Evolutionary conservation across 352 stramenopile genomes (phyloP), one percentile per base, ranked within the genome.

Genomic region (Phytophthora lateralis): DNA sequence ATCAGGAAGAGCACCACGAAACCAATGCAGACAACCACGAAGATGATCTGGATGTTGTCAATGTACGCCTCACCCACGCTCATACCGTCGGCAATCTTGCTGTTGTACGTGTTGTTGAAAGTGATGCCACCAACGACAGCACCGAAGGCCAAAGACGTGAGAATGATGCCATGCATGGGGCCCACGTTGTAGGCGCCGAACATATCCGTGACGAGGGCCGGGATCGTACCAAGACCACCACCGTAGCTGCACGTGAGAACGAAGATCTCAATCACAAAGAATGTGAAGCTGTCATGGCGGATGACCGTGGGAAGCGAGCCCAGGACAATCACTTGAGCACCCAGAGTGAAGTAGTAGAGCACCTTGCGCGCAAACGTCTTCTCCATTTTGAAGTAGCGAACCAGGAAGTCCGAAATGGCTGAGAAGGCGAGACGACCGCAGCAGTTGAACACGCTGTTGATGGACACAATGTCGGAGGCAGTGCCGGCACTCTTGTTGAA

Each of bases 111-210:
- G 56, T 64, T 58, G 59, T 88, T 93, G 64, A 93, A 93, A n/a
- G 63, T 73, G 47, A 93, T 76, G n/a, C 84, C 84, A 35, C 85
- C 85, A 7, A 68, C 84, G 17, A 93, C 78, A 10, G 74, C 84
- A 35, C 80, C 78, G 43, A 93, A 83, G 12, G 83, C 88, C 82
- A 87, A 90, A 6, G 80, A 70, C 6, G 85, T 93, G 6, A 95
- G 63, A 66, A 91, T 86, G 32, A 91, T 63, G 0, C 82, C 82
- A 56, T 91, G 82, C 74, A 91, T 84, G 15, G 82, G 84, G 17
- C 82, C 84, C 44, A 91, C 89, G 69, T 93, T 91, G 63, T 71
- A 90, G 11, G 80, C 76, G 17, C 86, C 86, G 60, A 91, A 95
- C 83, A 93, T 93, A 44, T 93, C 86, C 5, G 84, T 90, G 29